Percentiles rank a stretch among this genome's conserved stretches.
These are phyloP conservation scores for Calocybe gambosa DNA, from an alignment of 1,284 basidiomycete genomes.

Conservation along the genomic window DNA sequence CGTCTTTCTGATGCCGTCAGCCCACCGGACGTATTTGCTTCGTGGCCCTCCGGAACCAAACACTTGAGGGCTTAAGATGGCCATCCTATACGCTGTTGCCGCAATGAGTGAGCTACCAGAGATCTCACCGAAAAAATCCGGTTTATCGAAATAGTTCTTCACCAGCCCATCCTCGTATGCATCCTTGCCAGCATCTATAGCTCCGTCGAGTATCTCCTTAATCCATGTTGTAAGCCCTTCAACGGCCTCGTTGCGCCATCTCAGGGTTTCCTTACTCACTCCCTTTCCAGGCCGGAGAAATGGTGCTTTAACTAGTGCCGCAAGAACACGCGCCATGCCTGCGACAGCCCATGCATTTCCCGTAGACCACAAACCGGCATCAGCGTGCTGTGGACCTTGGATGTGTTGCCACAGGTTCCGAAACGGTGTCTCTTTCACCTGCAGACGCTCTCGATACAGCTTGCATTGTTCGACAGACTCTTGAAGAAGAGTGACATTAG, in stretches of 20 bases:
- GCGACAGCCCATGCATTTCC: constrained; percentile 27
- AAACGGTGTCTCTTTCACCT: constrained; percentile 24
- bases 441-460: constrained; percentile 37
- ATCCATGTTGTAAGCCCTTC: constrained; percentile 33
- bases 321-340: constrained; percentile 24
- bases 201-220: constrained; percentile 41
- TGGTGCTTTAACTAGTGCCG: constrained; percentile 27
- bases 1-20: constrained; percentile 17
- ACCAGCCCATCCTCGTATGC: constrained; percentile 25
- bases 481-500: constrained; percentile 35
- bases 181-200: constrained; percentile 26
- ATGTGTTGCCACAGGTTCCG: constrained; percentile 42
- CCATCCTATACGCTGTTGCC: constrained; percentile 36
- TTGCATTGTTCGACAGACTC: constrained; percentile 42
- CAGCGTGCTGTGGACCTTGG: constrained; percentile 34
- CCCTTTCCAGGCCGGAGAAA: not conserved
- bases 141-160: constrained; percentile 34
- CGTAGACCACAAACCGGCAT: constrained; percentile 51
- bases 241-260: constrained; percentile 25
- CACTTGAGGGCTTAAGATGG: constrained; percentile 16
- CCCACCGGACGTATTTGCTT: constrained; percentile 20
- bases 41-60: constrained; percentile 10
- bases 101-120: constrained; percentile 38
- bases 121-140: constrained; percentile 35
- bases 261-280: constrained; percentile 10